These are phyloP conservation scores for Colletotrichum sp. DNA, from an alignment of 2,329 filamentous ascomycete species.

Conservation along the genomic window DNA sequence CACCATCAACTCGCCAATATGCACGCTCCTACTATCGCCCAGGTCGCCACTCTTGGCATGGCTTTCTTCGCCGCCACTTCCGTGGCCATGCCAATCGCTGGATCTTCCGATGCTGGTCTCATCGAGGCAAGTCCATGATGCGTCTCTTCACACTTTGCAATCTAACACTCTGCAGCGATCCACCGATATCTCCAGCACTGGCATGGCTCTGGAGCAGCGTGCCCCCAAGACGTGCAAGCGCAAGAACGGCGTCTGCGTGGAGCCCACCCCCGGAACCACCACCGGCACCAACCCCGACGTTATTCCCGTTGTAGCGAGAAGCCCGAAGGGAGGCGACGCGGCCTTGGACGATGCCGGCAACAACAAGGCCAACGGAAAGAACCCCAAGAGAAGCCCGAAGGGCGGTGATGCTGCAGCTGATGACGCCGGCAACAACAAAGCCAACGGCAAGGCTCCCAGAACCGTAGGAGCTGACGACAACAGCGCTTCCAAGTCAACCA, in stretches of 20 bases:
- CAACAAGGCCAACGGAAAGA: neutral
- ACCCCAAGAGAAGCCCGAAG: neutral
- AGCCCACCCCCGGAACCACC: neutral
- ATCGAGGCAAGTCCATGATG: neutral
- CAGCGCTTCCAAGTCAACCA: neutral
- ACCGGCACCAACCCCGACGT: neutral
- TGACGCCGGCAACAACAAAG: neutral
- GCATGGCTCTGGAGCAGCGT: neutral
- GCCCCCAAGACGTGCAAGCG: neutral
- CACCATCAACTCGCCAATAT: neutral
- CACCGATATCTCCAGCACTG: neutral
- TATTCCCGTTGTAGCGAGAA: neutral
- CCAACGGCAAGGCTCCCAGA: neutral
- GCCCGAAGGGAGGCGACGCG: neutral
- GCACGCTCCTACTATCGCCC: constrained; percentile 9
- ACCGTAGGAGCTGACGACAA: neutral
- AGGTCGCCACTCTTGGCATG: constrained; percentile 13
- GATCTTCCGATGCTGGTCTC: neutral
- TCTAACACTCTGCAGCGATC: neutral
- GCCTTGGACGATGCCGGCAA: neutral
- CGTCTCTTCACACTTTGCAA: fast-evolving
- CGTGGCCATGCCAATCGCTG: neutral
- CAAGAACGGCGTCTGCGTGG: neutral
- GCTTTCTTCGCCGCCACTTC: constrained; percentile 13
- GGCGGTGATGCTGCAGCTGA: neutral